Conservation (phyloP, 129 eudicot genomes). For the Ambrosia trifida region DNA sequence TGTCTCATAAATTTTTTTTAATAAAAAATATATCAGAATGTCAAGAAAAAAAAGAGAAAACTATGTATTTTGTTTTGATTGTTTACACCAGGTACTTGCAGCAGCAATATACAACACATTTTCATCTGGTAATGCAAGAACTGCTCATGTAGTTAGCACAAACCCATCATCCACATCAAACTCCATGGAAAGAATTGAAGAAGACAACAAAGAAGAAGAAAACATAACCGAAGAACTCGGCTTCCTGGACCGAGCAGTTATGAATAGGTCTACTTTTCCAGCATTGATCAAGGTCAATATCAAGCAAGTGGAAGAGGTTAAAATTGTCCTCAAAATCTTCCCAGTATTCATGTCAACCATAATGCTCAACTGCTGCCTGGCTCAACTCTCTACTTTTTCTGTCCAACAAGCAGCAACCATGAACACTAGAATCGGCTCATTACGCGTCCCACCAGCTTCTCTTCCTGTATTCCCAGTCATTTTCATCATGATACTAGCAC, state of each 20-base stretch:
- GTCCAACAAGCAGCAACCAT: conserved; percentile 97
- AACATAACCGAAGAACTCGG: conserved; percentile 30
- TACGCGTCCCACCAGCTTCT: conserved; percentile 81
- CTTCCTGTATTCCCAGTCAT: conserved; percentile 84
- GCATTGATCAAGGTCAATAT: conserved; percentile 50
- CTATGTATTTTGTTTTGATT: not conserved
- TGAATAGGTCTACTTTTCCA: conserved; percentile 31
- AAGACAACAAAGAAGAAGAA: conserved; percentile 24
- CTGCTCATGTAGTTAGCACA: conserved; percentile 38
- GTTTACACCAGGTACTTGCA: conserved; percentile 53
- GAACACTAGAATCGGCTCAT: conserved; percentile 65
- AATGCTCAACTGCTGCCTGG: conserved; percentile 92
- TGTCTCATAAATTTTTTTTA: too few species aligned
- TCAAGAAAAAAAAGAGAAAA: too few species aligned
- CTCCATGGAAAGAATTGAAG: conserved; percentile 28
- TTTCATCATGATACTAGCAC: conserved; percentile 81
- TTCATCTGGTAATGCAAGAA: conserved; percentile 40
- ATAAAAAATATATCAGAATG: too few species aligned
- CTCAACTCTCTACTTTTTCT: conserved; percentile 90
- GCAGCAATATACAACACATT: conserved; percentile 54
- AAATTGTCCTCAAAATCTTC: conserved; percentile 60
- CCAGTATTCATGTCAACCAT: conserved; percentile 76
- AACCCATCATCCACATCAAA: conserved; percentile 33
- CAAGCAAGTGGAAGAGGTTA: conserved; percentile 73
- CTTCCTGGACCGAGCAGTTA: conserved; percentile 52